Percentiles rank a stretch among this genome's conserved stretches.
Conservation (phyloP, 2,329 filamentous ascomycete species). For the Cladosporium sp. region DNA sequence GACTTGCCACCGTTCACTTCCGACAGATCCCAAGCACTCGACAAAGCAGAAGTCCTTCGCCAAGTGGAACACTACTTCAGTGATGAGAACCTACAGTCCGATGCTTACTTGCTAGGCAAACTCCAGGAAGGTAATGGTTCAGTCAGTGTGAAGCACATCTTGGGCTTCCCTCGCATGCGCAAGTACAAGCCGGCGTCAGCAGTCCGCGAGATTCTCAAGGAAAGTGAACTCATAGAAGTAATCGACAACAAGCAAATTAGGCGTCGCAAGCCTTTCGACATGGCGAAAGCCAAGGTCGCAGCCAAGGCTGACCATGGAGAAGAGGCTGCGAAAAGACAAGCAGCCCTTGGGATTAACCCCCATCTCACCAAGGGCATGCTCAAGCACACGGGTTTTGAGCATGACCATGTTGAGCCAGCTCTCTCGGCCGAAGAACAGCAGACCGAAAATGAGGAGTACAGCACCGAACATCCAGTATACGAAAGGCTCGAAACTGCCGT, state of each 20-base stretch:
- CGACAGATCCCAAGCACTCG: not conserved
- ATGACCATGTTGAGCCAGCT: conserved; percentile 75
- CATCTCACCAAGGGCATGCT: conserved; percentile 41
- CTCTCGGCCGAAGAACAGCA: conserved; percentile 65
- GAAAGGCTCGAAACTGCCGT: conserved; percentile 84
- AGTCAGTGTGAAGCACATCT: conserved; percentile 41
- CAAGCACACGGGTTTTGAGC: conserved; percentile 50
- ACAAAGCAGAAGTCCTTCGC: conserved; percentile 20
- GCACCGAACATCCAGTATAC: conserved; percentile 41
- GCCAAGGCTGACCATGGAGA: conserved; percentile 16
- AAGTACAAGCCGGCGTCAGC: conserved; percentile 36
- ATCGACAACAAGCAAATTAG: conserved; percentile 39
- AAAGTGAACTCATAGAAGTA: conserved; percentile 40
- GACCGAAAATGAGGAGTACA: conserved; percentile 67
- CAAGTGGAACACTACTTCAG: conserved; percentile 50
- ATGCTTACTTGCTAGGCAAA: conserved; percentile 40
- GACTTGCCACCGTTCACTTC: no score
- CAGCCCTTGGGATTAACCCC: conserved; percentile 21
- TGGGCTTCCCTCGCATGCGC: conserved; percentile 45
- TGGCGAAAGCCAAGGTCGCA: conserved; percentile 29
- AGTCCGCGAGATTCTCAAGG: conserved; percentile 40
- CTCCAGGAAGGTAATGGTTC: conserved; percentile 37
- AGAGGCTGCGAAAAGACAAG: conserved; percentile 25
- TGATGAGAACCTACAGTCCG: conserved; percentile 43
- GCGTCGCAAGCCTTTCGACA: conserved; percentile 37